phyloP scores from a whole-genome alignment of 164 flowering plant genomes.

The Magnolia changhungtana region DNA sequence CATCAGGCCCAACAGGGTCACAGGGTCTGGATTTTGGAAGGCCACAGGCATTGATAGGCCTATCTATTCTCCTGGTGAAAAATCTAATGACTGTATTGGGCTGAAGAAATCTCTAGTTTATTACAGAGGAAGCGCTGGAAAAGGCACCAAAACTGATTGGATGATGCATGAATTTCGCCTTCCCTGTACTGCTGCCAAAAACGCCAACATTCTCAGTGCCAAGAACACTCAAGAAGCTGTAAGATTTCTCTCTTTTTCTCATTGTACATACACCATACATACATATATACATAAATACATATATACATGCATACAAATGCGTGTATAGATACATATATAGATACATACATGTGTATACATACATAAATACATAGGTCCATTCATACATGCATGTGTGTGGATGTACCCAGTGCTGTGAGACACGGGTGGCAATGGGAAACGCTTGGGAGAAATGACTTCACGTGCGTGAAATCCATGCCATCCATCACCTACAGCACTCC shows the following conservation, averaged over 20 bases:
- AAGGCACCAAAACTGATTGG: conserved; percentile 97
- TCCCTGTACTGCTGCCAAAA: conserved; percentile 30
- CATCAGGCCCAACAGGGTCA: conserved; percentile 87
- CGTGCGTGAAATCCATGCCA: too few species aligned
- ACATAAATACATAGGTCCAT: too few species aligned
- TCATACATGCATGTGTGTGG: too few species aligned
- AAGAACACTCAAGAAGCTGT: conserved; percentile 13
- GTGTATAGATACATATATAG: too few species aligned
- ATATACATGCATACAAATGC: too few species aligned
- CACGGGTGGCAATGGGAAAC: too few species aligned
- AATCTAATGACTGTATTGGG: conserved; percentile 41
- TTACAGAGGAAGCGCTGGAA: conserved; percentile 87
- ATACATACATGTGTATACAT: too few species aligned
- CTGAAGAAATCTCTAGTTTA: conserved; percentile 90
- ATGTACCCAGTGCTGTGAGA: too few species aligned
- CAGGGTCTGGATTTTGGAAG: conserved; percentile 96
- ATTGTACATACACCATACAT: neutral
- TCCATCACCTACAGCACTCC: too few species aligned
- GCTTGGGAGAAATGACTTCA: too few species aligned
- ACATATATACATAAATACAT: too few species aligned
- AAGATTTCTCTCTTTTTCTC: neutral
- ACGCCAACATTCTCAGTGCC: neutral
- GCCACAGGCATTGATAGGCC: conserved; percentile 97
- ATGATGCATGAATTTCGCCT: conserved; percentile 99
- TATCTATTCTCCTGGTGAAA: conserved; percentile 34